phyloP scores from a whole-genome alignment of 768 basidiomycete genomes.

The Royoungia palumana region DNA sequence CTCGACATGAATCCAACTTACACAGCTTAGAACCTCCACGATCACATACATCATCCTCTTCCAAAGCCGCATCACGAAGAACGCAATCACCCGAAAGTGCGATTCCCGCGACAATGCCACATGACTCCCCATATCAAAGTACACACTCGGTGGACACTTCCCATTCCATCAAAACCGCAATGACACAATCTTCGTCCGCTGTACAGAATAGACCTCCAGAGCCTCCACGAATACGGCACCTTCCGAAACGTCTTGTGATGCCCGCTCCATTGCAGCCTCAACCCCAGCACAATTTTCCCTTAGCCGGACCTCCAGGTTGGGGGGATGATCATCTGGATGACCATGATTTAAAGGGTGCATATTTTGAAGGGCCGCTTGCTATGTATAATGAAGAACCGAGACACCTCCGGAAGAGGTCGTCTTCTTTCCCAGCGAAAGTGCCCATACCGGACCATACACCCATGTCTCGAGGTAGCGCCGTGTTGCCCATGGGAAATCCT shows the following conservation, averaged over 20 bases:
- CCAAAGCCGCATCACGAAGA: not conserved
- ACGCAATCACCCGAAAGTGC: constrained; percentile 1
- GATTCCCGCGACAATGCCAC: not conserved
- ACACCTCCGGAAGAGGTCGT: constrained; percentile 23
- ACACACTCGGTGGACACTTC: constrained; percentile 10
- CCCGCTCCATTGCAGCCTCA: constrained; percentile 58
- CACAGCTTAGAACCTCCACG: constrained; percentile 6
- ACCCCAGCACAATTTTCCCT: constrained; percentile 15
- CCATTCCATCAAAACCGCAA: not conserved
- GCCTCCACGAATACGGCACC: constrained; percentile 31
- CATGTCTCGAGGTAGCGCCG: constrained; percentile 8
- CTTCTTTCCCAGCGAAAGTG: constrained; percentile 21
- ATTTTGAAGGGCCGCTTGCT: constrained; percentile 5
- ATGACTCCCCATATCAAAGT: constrained; percentile 7
- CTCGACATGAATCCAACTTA: constrained; percentile 15
- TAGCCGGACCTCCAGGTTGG: not conserved
- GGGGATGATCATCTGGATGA: constrained; percentile 8
- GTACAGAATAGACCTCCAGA: constrained; percentile 9
- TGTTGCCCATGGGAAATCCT: constrained; percentile 7
- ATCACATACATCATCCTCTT: constrained; percentile 4
- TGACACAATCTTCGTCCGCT: constrained; percentile 5
- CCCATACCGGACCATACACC: constrained; percentile 27
- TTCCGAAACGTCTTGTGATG: constrained; percentile 72
- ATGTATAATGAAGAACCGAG: constrained; percentile 16
- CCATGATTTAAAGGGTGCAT: not conserved